Evolutionary conservation across 345 rosid genomes (phyloP), one percentile per base, ranked within the genome.

Genomic region (Linum tenue): DNA sequence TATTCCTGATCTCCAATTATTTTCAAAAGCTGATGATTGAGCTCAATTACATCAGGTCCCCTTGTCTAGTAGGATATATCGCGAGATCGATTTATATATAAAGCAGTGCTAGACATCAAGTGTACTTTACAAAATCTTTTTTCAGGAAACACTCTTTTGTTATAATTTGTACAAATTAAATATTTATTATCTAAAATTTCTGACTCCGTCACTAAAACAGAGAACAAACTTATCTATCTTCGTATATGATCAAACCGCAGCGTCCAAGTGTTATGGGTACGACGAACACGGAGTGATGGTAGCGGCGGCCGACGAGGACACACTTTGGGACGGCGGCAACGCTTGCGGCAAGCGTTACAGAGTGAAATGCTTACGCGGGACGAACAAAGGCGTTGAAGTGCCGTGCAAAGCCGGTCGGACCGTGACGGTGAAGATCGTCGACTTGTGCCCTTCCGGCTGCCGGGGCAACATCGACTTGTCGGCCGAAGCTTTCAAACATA

Each of bases 391-490:
- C 4, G 62, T 65, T 35, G 62, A 61, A 1, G 2, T 17, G 0
- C 66, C 70, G 15, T 71, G 70, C 62, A n/a, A 10, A 7, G 60
- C 56, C 7, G 43, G 67, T 41, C 16, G 48, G n/a, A 12, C 62
- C 1, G 70, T 66, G 37, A 55, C 39, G 39, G 62, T 59, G 39
- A 59, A 59, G 39, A 59, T 59, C 62, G 37, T 59, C 0, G 62
- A 59, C 39, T 3, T 59, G 6, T 59, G 62, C 10, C 62, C 62
- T 35, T 7, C 62, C 14, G 53, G 60, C 1, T 61, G 75, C 15
- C 65, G 56, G 37, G 66, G 66, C 3, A 66, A 65, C 56, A 60
- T 71, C 60, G 75, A 71, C 64, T 59, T 71, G 39, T 71, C 70
- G 0, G 66, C 60, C 11, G 69, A 71, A 60, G 75, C 75, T 1